These are phyloP conservation scores for Desmodesmus armatus DNA, from an alignment of 139 green algal species.

Conservation along the genomic window DNA sequence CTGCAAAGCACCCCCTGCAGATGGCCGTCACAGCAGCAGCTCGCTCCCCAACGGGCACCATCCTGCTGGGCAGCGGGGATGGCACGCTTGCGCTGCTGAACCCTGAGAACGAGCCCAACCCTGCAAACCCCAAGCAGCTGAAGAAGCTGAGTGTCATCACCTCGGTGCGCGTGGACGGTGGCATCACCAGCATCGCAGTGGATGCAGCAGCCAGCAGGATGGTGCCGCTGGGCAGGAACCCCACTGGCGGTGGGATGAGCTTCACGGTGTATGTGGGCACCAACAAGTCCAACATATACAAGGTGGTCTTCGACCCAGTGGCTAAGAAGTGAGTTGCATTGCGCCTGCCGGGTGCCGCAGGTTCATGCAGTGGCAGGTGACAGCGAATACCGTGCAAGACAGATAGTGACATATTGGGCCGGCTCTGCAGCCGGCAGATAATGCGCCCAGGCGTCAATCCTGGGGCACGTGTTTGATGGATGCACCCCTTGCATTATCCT, in stretches of 20 bases:
- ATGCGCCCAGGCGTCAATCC: no score
- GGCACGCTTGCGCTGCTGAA: slow-evolving; percentile 57
- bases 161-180: slow-evolving; percentile 55
- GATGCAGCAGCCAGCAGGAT: slow-evolving; percentile 30
- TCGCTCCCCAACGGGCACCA: slow-evolving; percentile 56
- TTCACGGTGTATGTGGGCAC: slow-evolving; percentile 73
- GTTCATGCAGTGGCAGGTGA: no score
- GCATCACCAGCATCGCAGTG: slow-evolving; percentile 72
- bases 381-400: no score
- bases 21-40: slow-evolving; percentile 57
- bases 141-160: slow-evolving; percentile 66
- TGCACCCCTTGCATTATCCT: no score
- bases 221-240: slow-evolving; percentile 1
- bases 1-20: slow-evolving; percentile 67
- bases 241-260: slow-evolving; percentile 49
- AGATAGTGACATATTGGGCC: no score
- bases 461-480: no score
- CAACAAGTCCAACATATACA: slow-evolving; percentile 79
- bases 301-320: slow-evolving; percentile 62
- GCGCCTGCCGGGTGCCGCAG: background rate
- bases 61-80: slow-evolving; percentile 75
- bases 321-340: slow-evolving; percentile 52
- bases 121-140: slow-evolving; percentile 63
- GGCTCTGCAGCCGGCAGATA: no score
- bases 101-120: slow-evolving; percentile 47